Conservation (phyloP, 2,329 filamentous ascomycete genomes). For the Claviceps monticola region DNA sequence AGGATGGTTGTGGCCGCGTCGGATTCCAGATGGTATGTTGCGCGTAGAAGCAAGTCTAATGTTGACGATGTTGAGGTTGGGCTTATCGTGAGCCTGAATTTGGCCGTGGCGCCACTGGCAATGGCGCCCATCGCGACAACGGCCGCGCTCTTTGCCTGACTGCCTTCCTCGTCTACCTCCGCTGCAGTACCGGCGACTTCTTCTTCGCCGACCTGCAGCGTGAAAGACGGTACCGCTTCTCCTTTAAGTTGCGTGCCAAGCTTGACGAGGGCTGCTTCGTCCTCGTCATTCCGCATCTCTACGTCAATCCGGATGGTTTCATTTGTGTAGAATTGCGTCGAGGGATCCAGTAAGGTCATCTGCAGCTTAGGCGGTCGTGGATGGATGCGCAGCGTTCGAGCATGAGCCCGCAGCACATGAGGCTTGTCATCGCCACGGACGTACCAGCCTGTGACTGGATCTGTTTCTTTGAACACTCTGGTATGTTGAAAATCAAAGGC, state of each 20-base stretch:
- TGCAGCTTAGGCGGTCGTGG: slow-evolving; percentile 89
- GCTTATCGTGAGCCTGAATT: slow-evolving; percentile 33
- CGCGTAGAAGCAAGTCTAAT: slow-evolving; percentile 58
- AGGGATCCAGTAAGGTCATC: slow-evolving; percentile 48
- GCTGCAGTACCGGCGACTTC: slow-evolving; percentile 13
- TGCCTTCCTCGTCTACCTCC: slow-evolving; percentile 26
- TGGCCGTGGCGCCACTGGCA: slow-evolving; percentile 27
- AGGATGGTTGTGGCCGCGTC: slow-evolving; percentile 71
- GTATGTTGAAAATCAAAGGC: slow-evolving; percentile 55
- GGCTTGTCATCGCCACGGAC: slow-evolving; percentile 28
- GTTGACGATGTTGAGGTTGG: slow-evolving; percentile 36
- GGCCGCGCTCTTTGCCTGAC: slow-evolving; percentile 18
- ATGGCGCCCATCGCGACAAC: slow-evolving; percentile 34
- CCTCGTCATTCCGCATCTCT: slow-evolving; percentile 68
- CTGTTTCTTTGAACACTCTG: slow-evolving; percentile 35
- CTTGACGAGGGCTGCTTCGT: slow-evolving; percentile 58
- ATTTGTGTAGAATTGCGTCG: slow-evolving; percentile 70
- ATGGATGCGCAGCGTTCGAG: slow-evolving; percentile 53
- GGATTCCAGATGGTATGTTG: slow-evolving; percentile 64
- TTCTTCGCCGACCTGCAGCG: slow-evolving; percentile 23
- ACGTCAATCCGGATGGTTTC: slow-evolving; percentile 59
- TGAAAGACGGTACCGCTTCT: slow-evolving; percentile 33
- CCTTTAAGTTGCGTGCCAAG: slow-evolving; percentile 57
- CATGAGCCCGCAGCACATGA: slow-evolving; percentile 32
- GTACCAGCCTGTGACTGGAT: slow-evolving; percentile 35